Percentiles rank a stretch among this genome's conserved stretches.
phyloP scores from a whole-genome alignment of 1,284 basidiomycete genomes.

The Cutaneotrichosporon mucoides region DNA sequence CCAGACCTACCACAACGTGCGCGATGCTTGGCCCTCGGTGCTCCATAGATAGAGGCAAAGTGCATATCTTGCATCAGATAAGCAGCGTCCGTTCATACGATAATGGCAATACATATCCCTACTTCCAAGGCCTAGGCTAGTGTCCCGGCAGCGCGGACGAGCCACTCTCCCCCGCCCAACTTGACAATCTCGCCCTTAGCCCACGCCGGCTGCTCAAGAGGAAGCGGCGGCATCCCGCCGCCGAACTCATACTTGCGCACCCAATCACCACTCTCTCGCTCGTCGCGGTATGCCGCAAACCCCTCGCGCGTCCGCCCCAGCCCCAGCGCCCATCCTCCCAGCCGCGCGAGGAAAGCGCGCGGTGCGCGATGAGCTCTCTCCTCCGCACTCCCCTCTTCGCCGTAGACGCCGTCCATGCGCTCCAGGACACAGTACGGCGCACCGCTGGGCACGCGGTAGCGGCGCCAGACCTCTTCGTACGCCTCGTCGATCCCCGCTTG shows the following conservation, averaged over 20 bases:
- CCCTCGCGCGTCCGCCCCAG: neutral
- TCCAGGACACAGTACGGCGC: constrained; percentile 22
- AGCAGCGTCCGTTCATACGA: too few species aligned
- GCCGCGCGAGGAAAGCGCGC: constrained; percentile 8
- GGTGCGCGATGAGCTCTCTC: neutral
- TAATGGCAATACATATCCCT: too few species aligned
- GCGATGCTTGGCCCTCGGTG: too few species aligned
- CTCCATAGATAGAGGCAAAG: too few species aligned
- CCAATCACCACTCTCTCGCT: neutral
- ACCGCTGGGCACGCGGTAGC: constrained; percentile 1
- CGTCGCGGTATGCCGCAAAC: constrained; percentile 14
- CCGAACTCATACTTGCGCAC: constrained; percentile 9
- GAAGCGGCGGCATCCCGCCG: too few species aligned
- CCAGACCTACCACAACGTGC: too few species aligned
- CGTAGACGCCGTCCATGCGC: constrained; percentile 4
- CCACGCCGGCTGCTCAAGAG: too few species aligned
- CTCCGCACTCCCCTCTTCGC: neutral
- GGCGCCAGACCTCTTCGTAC: constrained; percentile 37
- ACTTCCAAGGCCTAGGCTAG: too few species aligned
- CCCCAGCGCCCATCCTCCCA: constrained; percentile 14
- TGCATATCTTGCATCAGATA: too few species aligned
- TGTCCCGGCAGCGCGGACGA: too few species aligned
- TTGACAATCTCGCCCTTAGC: too few species aligned
- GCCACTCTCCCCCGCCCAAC: too few species aligned
- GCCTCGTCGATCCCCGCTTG: constrained; percentile 19